Evolutionary conservation across 164 flowering plant genomes (phyloP).

Genomic region (Magnolia sinica): DNA sequence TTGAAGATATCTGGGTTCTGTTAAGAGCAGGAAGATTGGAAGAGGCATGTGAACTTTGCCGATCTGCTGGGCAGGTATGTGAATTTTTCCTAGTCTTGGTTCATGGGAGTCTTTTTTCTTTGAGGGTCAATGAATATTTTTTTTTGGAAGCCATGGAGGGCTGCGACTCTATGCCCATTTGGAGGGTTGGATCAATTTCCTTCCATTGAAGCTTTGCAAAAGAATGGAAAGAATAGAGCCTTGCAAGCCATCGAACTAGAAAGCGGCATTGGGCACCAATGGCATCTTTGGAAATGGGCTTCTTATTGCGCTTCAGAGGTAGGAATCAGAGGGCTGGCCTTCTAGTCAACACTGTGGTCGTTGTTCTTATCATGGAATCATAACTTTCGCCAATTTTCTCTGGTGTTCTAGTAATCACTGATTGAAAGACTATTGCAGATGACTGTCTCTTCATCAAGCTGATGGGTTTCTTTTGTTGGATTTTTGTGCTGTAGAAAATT

Average conservation of each 20-base stretch:
- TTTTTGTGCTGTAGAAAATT: slow-evolving; percentile 58
- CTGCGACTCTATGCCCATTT: slow-evolving; percentile 82
- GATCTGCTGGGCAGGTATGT: slow-evolving; percentile 93
- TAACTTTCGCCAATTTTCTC: no score
- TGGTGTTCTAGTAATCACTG: background rate
- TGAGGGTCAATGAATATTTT: background rate
- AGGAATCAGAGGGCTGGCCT: slow-evolving; percentile 9
- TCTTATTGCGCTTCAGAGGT: slow-evolving; percentile 96
- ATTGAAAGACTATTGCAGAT: background rate
- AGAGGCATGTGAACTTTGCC: slow-evolving; percentile 92
- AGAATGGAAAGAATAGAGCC: slow-evolving; percentile 76
- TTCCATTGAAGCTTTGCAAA: slow-evolving; percentile 67
- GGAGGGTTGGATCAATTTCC: slow-evolving; percentile 82
- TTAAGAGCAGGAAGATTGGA: slow-evolving; percentile 86
- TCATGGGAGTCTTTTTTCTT: background rate
- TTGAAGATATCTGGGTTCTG: slow-evolving; percentile 94
- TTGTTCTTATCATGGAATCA: background rate
- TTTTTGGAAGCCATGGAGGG: slow-evolving; percentile 84
- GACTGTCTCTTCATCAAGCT: background rate
- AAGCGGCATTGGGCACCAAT: slow-evolving; percentile 86
- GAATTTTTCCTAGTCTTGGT: slow-evolving; percentile 5
- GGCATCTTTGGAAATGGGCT: slow-evolving; percentile 98
- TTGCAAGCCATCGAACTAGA: slow-evolving; percentile 93
- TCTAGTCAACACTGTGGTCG: background rate
- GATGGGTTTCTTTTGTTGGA: slow-evolving; percentile 5